Conservation (phyloP, 495 filamentous ascomycete genomes). For the Viridothelium virens region DNA sequence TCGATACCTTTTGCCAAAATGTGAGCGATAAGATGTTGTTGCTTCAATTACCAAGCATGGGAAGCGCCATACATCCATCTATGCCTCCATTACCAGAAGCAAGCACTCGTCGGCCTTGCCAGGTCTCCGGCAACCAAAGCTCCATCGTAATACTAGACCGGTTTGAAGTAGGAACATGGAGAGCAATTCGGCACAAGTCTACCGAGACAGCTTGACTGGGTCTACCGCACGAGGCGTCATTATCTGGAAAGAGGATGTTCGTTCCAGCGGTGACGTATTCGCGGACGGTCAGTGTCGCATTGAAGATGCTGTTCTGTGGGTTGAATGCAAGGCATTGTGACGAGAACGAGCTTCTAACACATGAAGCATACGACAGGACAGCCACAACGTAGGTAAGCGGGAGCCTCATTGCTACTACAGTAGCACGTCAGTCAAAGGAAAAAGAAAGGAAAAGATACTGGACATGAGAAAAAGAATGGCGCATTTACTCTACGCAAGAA, state of each 20-base stretch:
- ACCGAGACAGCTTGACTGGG: background rate
- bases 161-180: slow-evolving; percentile 49
- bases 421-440: background rate
- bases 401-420: background rate
- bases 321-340: background rate
- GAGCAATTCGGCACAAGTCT: slow-evolving; percentile 51
- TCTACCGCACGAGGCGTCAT: background rate
- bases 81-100: slow-evolving; percentile 32
- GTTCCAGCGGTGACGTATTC: slow-evolving; percentile 5
- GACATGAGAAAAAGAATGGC: background rate
- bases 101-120: slow-evolving; percentile 29
- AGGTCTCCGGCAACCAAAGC: slow-evolving; percentile 49
- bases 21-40: background rate
- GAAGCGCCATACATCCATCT: slow-evolving; percentile 20
- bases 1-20: slow-evolving; percentile 15
- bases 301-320: background rate
- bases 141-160: slow-evolving; percentile 49
- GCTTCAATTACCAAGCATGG: background rate
- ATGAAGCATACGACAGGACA: background rate
- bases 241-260: background rate
- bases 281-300: background rate
- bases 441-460: background rate
- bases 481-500: background rate
- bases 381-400: background rate
- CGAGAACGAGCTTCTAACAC: background rate